Base-by-base conservation (phyloP, 2,329 filamentous ascomycete species). In the Colletotrichum sp. region DNA sequence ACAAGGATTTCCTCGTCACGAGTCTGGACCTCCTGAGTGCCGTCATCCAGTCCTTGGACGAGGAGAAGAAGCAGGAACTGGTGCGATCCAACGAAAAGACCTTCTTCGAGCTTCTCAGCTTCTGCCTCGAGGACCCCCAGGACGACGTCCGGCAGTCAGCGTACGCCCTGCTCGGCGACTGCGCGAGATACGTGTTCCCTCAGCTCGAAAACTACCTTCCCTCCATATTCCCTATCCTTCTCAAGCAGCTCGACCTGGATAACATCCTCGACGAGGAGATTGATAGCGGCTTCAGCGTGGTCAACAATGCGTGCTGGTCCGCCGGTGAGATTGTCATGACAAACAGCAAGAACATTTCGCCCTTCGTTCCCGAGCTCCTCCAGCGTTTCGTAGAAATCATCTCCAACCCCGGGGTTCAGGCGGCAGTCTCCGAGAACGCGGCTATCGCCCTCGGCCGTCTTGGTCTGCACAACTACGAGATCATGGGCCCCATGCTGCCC, bases 281-380 rank as follows among this genome's bases (percentile, higher is more conserved):
- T 63, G 95, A 98, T 78, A 94, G 92, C 21, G 93, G 93, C 16
- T 98, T 98, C 84, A 95, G 96, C 76, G 96, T 99, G 34, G 93
- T 99, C 76, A 99, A 99, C 90, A 99, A 99, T 83, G 96, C 97
- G 26, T 99, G 96, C 87, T 99, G 97, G 97, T 98, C 96, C 8
- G 93, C 93, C 28, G 97, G 97, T 57, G 97, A 99, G 87, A 97
- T 99, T 77, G 92, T 96, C 18, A 93, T 98, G 84, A 93, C 95
- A 77, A 90, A 95, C 82, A 92, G 93, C 79, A 92, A 93, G 77
- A 92, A 90, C 70, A 95, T 98, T 92, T 90, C 90, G 2, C 94
- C 93, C 1, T 98, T 94, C 82, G 91, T 96, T 12, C 92, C 95
- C 26, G 91, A 94, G 77, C 88, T 99, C 18, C 92, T 98, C 75